A percentile compares a stretch with the other conserved stretches of the same genome.
These are phyloP conservation scores for Claviceps arundinis DNA, from an alignment of 2,329 filamentous ascomycete species.

Conservation along the genomic window DNA sequence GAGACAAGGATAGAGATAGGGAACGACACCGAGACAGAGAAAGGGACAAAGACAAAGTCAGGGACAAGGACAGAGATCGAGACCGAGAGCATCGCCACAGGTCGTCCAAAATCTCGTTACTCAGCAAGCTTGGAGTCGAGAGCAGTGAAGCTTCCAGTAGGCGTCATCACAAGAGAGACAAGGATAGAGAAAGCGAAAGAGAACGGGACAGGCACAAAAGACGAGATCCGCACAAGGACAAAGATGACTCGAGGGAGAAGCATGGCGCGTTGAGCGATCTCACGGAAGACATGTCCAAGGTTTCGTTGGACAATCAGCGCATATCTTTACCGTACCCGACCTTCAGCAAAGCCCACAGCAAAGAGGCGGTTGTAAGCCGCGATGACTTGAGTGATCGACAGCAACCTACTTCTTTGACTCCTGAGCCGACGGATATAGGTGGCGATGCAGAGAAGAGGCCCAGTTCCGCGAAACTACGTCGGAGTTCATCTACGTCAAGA, in stretches of 20 bases:
- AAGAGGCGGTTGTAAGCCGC: slow-evolving; percentile 60
- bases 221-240: slow-evolving; percentile 21
- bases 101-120: slow-evolving; percentile 27
- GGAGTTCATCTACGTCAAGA: slow-evolving; percentile 23
- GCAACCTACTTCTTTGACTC: slow-evolving; percentile 41
- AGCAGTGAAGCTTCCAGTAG: slow-evolving; percentile 26
- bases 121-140: slow-evolving; percentile 25
- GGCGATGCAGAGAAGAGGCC: slow-evolving; percentile 30
- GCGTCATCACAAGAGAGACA: slow-evolving; percentile 19
- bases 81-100: slow-evolving; percentile 23
- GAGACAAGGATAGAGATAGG: background rate
- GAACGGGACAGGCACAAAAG: slow-evolving; percentile 23
- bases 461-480: slow-evolving; percentile 32
- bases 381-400: slow-evolving; percentile 30
- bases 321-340: slow-evolving; percentile 59
- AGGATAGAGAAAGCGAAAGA: slow-evolving; percentile 17
- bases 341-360: slow-evolving; percentile 85
- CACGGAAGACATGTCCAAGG: slow-evolving; percentile 31
- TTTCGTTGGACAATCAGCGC: slow-evolving; percentile 28
- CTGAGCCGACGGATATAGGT: slow-evolving; percentile 58
- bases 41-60: background rate
- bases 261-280: slow-evolving; percentile 33
- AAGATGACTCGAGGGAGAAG: slow-evolving; percentile 15
- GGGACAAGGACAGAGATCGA: slow-evolving; percentile 15
- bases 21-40: slow-evolving; percentile 14